phyloP scores from a whole-genome alignment of 2,329 filamentous ascomycete genomes.

The Beauveria rudraprayagi region DNA sequence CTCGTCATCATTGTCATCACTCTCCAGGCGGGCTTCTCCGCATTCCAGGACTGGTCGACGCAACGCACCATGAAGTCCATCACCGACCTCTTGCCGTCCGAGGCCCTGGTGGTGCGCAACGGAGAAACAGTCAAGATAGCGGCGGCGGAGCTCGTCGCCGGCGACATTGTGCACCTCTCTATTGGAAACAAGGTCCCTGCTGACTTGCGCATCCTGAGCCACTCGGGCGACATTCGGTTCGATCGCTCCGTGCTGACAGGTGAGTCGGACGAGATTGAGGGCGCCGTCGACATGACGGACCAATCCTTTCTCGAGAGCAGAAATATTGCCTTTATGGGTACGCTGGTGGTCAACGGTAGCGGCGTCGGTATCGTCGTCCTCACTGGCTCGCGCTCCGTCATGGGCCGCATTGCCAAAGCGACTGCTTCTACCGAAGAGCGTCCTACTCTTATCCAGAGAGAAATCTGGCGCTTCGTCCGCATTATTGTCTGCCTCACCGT shows the following conservation, averaged over 20 bases:
- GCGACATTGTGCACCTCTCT: constrained; percentile 37
- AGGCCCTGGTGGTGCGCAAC: constrained; percentile 36
- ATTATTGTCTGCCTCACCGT: constrained; percentile 34
- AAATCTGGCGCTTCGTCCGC: constrained; percentile 35
- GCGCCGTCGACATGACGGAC: constrained; percentile 30
- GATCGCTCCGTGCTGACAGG: constrained; percentile 34
- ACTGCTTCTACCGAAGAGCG: constrained; percentile 29
- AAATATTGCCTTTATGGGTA: constrained; percentile 37
- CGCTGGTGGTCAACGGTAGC: constrained; percentile 32
- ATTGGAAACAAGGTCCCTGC: constrained; percentile 42
- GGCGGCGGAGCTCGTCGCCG: constrained; percentile 35
- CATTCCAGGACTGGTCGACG: constrained; percentile 41
- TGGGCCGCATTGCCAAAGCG: constrained; percentile 33
- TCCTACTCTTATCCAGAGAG: constrained; percentile 31
- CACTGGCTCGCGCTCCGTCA: constrained; percentile 31
- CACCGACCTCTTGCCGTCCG: constrained; percentile 34
- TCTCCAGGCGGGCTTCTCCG: constrained; percentile 37
- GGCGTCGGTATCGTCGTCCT: constrained; percentile 32
- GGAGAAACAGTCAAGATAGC: constrained; percentile 32
- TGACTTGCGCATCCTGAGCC: constrained; percentile 34
- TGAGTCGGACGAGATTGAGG: constrained; percentile 34
- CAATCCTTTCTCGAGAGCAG: constrained; percentile 34
- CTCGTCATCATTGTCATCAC: constrained; percentile 39
- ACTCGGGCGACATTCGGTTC: constrained; percentile 35
- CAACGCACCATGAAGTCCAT: constrained; percentile 39